Conservation (phyloP, 177 flowering plant species). For the Vitis hybrid region DNA sequence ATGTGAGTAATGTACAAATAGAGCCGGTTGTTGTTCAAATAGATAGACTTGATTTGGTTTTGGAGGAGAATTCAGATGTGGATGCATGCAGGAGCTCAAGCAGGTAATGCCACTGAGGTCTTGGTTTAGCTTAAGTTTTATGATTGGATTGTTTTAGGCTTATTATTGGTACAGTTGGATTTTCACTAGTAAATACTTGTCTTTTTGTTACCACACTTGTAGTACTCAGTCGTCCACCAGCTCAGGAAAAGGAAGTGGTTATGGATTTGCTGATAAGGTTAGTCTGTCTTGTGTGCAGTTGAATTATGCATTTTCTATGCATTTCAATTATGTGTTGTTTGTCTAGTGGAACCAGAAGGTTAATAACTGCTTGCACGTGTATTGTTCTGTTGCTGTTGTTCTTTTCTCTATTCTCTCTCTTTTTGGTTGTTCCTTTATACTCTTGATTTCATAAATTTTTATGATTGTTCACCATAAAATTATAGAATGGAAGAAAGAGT, state of each 20-base stretch:
- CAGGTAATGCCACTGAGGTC: constrained; percentile 39
- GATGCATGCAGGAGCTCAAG: constrained; percentile 40
- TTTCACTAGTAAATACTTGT: not conserved
- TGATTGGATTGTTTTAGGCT: not conserved
- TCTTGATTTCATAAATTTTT: no score
- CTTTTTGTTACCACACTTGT: constrained; percentile 18
- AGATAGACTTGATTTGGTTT: constrained; percentile 86
- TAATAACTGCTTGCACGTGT: no score
- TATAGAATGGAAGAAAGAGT: no score
- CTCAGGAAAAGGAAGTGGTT: constrained; percentile 74
- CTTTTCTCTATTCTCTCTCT: no score
- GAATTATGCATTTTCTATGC: not conserved
- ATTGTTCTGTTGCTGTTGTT: no score
- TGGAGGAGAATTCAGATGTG: constrained; percentile 74
- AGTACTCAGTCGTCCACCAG: constrained; percentile 60
- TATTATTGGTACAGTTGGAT: not conserved
- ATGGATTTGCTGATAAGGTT: constrained; percentile 99
- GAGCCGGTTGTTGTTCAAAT: constrained; percentile 92
- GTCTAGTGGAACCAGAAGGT: no score
- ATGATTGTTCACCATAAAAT: no score
- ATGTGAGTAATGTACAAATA: constrained; percentile 82
- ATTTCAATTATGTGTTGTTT: not conserved
- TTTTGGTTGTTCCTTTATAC: no score
- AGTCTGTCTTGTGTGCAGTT: not conserved
- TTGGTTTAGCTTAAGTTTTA: not conserved